phyloP scores from a whole-genome alignment of 306 rosid species.

The Acacia acuminata region DNA sequence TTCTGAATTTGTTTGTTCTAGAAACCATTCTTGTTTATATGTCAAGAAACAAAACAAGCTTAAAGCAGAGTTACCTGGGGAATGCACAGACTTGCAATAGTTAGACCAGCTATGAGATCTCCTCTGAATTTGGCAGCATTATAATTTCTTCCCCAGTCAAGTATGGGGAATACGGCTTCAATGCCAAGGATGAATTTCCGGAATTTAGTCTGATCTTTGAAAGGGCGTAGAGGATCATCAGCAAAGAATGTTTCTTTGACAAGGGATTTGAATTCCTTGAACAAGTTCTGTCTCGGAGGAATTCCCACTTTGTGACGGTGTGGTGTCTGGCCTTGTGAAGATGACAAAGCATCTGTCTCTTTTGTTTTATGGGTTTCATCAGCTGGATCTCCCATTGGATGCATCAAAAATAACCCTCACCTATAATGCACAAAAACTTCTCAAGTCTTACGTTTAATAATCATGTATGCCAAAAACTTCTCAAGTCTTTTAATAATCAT shows the following conservation, averaged over 20 bases:
- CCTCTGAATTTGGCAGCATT: constrained; percentile 68
- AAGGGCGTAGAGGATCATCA: constrained; percentile 79
- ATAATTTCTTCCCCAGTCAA: constrained; percentile 81
- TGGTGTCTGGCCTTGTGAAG: constrained; percentile 44
- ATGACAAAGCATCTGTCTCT: constrained; percentile 53
- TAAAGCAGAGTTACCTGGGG: constrained; percentile 74
- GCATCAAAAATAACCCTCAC: constrained; percentile 35
- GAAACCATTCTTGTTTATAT: neutral
- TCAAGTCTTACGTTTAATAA: neutral
- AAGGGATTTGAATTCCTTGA: constrained; percentile 63
- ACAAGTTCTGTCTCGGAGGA: constrained; percentile 83
- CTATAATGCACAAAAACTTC: constrained; percentile 26
- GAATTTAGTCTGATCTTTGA: constrained; percentile 79
- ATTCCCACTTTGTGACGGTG: constrained; percentile 72
- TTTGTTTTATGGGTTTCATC: constrained; percentile 48
- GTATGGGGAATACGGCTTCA: constrained; percentile 80
- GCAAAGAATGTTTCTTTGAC: constrained; percentile 86
- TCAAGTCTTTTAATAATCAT: neutral
- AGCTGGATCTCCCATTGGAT: constrained; percentile 49
- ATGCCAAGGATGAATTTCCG: constrained; percentile 74
- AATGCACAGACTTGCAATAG: constrained; percentile 98
- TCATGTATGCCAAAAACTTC: neutral
- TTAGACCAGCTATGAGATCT: constrained; percentile 83
- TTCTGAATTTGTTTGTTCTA: neutral
- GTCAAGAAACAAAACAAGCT: constrained; percentile 6